These are phyloP conservation scores for Patellifolia procumbens DNA, from an alignment of 179 eudicot genomes.

Conservation along the genomic window DNA sequence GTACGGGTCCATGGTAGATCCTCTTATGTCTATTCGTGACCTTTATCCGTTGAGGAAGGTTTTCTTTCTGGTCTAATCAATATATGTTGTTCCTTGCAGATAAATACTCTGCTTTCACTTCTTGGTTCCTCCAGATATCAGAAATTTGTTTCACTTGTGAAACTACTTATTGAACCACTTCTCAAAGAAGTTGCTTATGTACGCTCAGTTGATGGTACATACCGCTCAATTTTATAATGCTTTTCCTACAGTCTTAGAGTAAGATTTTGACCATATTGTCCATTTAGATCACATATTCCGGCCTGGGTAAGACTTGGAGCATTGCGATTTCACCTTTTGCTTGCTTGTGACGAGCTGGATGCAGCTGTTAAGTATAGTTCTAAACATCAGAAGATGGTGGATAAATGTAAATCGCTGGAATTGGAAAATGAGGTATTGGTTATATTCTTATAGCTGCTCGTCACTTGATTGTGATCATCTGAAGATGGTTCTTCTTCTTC, in stretches of 20 bases:
- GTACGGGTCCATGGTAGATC: too few relatives aligned
- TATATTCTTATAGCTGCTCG: too few relatives aligned
- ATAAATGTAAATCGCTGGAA: constrained; percentile 69
- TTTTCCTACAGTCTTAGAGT: constrained; percentile 2
- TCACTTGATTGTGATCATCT: too few relatives aligned
- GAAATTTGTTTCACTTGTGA: constrained; percentile 50
- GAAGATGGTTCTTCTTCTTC: too few relatives aligned
- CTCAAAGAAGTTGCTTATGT: constrained; percentile 50
- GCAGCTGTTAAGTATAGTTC: constrained; percentile 70
- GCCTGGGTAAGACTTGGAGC: constrained; percentile 80
- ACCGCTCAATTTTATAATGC: constrained; percentile 1
- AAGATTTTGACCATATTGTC: constrained; percentile 19
- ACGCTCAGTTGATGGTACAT: constrained; percentile 47
- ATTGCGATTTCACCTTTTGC: constrained; percentile 73
- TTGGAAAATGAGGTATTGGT: constrained; percentile 70
- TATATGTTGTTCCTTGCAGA: constrained; percentile 23
- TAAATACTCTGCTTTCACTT: constrained; percentile 46
- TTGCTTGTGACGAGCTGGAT: constrained; percentile 75
- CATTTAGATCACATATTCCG: constrained; percentile 53
- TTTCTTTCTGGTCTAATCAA: neutral
- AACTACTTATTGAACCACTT: constrained; percentile 60
- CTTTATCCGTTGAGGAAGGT: too few relatives aligned
- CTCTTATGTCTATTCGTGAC: too few relatives aligned
- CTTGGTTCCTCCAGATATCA: constrained; percentile 66
- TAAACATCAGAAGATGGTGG: constrained; percentile 58